Conservation (phyloP, 768 basidiomycete species). For the Panus rudis region DNA sequence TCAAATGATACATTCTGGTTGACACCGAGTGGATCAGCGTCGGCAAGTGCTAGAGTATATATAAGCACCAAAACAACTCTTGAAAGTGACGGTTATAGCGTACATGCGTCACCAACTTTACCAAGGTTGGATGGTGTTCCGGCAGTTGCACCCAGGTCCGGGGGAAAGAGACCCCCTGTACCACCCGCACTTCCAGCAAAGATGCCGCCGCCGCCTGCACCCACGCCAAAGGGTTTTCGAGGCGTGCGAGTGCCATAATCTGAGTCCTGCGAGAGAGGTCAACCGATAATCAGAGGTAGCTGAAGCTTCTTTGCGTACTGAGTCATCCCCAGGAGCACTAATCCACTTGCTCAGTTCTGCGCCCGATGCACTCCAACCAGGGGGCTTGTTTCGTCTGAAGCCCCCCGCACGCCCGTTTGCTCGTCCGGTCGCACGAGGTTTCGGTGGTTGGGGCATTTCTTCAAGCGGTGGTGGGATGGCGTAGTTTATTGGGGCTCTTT, state of each 20-base stretch:
- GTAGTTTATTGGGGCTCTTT: conserved; percentile 66
- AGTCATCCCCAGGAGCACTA: conserved; percentile 68
- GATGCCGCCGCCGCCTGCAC: conserved; percentile 41
- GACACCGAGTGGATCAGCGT: conserved; percentile 92
- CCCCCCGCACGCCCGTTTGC: conserved; percentile 24
- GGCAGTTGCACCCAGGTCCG: conserved; percentile 56
- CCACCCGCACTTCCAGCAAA: conserved; percentile 41
- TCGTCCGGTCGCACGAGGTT: conserved; percentile 21
- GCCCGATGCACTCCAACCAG: conserved; percentile 76
- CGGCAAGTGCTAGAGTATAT: conserved; percentile 62
- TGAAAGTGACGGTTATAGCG: conserved; percentile 19
- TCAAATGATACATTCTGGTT: conserved; percentile 93
- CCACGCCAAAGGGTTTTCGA: conserved; percentile 50
- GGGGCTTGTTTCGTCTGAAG: conserved; percentile 37
- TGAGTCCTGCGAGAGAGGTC: conserved; percentile 48
- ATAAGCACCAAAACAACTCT: conserved; percentile 14
- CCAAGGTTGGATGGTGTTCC: conserved; percentile 84
- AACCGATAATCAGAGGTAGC: neutral
- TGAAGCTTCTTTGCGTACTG: conserved; percentile 28
- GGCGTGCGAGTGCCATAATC: conserved; percentile 64
- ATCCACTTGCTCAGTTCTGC: conserved; percentile 75
- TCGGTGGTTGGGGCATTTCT: conserved; percentile 46
- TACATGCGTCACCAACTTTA: conserved; percentile 74
- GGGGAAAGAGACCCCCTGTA: conserved; percentile 50
- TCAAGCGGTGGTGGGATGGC: conserved; percentile 78